Percentiles rank a stretch among this genome's conserved stretches.
Conservation (phyloP, 176 grass and related monocot species). For the Bromus sterilis region DNA sequence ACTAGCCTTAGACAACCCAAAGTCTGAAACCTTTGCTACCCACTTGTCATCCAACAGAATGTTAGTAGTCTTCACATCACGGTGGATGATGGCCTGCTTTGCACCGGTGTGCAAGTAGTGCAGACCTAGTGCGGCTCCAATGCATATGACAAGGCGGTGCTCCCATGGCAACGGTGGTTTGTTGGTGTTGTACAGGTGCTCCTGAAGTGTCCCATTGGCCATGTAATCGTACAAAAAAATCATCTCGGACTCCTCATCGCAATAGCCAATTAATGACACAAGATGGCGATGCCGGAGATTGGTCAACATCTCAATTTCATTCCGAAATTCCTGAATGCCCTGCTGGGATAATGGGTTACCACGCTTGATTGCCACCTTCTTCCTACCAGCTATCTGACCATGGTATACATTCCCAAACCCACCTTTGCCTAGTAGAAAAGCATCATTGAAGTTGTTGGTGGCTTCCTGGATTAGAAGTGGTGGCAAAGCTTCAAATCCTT, state of each 20-base stretch:
- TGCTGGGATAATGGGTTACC: slow-evolving; percentile 26
- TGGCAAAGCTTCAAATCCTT: neutral
- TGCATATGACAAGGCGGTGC: slow-evolving; percentile 37
- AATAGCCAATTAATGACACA: slow-evolving; percentile 48
- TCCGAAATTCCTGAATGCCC: slow-evolving; percentile 35
- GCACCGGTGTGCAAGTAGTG: neutral
- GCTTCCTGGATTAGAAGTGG: neutral
- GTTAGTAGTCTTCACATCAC: slow-evolving; percentile 43
- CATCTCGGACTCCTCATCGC: slow-evolving; percentile 44
- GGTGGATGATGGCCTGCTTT: slow-evolving; percentile 28
- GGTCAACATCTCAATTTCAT: slow-evolving; percentile 38
- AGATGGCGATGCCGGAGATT: slow-evolving; percentile 41
- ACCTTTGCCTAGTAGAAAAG: neutral
- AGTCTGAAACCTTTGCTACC: slow-evolving; percentile 32
- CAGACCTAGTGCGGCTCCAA: slow-evolving; percentile 35
- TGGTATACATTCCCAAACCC: slow-evolving; percentile 10
- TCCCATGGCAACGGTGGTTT: slow-evolving; percentile 40
- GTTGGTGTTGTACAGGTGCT: slow-evolving; percentile 35
- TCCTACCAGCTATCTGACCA: neutral
- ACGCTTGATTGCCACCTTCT: slow-evolving; percentile 33
- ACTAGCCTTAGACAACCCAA: slow-evolving; percentile 11
- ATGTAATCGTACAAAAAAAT: slow-evolving; percentile 53
- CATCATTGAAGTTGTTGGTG: neutral
- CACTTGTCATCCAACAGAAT: slow-evolving; percentile 42
- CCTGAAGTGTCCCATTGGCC: slow-evolving; percentile 37